Percentiles rank a stretch among this genome's conserved stretches.
These are phyloP conservation scores for Deinandra increscens DNA, from an alignment of 129 eudicot genomes.

Conservation along the genomic window DNA sequence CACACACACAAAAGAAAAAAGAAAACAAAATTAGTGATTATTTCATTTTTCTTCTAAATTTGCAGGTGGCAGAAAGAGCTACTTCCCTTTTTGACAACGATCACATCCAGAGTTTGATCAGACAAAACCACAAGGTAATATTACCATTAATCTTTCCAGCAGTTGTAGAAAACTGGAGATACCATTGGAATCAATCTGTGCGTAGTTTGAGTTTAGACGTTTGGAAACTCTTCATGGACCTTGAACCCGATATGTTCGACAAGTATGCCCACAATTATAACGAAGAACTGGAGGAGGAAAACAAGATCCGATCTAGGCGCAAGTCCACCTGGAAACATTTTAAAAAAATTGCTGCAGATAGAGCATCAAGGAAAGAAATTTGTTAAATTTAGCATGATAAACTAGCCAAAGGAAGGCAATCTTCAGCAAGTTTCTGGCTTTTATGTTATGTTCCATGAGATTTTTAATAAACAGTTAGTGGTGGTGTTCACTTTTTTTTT, in stretches of 20 bases:
- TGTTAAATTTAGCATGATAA: conserved; percentile 25
- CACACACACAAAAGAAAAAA: background rate
- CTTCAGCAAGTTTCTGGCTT: conserved; percentile 19
- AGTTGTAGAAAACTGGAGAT: conserved; percentile 64
- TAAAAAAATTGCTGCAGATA: conserved; percentile 55
- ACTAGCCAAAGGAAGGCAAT: conserved; percentile 36
- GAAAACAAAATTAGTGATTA: background rate
- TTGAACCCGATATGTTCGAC: conserved; percentile 71
- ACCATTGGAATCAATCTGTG: conserved; percentile 94
- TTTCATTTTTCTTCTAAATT: background rate
- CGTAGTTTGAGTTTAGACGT: conserved; percentile 70
- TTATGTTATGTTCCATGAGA: background rate
- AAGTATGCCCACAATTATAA: conserved; percentile 39
- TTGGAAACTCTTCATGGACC: conserved; percentile 71
- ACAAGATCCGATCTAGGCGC: conserved; percentile 55
- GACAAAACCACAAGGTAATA: conserved; percentile 76
- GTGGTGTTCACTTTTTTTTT: too few species aligned
- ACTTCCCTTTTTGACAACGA: conserved; percentile 84
- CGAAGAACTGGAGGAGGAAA: conserved; percentile 7
- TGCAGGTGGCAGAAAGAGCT: conserved; percentile 86
- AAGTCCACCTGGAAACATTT: conserved; percentile 70
- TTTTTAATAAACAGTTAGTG: background rate
- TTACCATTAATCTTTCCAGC: conserved; percentile 90
- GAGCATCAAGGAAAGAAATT: conserved; percentile 49
- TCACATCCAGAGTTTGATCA: conserved; percentile 75